Conservation (phyloP, 2,329 filamentous ascomycete genomes). For the Fusarium scirpi region DNA sequence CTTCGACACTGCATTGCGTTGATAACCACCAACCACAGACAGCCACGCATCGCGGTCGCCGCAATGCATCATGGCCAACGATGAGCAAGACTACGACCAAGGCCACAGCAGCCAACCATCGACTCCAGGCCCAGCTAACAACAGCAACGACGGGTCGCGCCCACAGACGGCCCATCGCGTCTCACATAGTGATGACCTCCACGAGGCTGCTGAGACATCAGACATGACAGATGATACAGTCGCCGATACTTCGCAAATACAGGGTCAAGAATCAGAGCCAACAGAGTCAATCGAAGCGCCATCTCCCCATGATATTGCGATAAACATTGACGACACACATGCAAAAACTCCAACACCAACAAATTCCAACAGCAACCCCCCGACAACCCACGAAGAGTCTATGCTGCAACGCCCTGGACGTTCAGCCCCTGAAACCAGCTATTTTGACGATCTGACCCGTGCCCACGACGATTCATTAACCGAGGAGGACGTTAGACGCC, state of each 20-base stretch:
- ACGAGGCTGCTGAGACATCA: conserved; percentile 34
- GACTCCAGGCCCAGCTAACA: conserved; percentile 31
- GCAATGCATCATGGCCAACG: conserved; percentile 55
- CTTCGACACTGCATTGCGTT: conserved; percentile 18
- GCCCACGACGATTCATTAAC: conserved; percentile 61
- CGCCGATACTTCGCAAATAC: conserved; percentile 24
- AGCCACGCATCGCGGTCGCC: conserved; percentile 32
- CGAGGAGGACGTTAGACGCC: conserved; percentile 65
- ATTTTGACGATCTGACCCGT: conserved; percentile 55
- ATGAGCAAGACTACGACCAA: conserved; percentile 45
- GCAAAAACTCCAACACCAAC: conserved; percentile 17
- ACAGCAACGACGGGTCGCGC: conserved; percentile 32
- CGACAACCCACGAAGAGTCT: conserved; percentile 32
- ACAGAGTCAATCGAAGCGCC: conserved; percentile 26
- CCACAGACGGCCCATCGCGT: conserved; percentile 46
- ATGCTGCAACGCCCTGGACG: conserved; percentile 34
- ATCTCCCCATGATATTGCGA: conserved; percentile 32
- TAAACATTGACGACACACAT: conserved; percentile 30
- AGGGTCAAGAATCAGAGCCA: neutral
- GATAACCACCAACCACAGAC: conserved; percentile 19
- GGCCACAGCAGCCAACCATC: conserved; percentile 29
- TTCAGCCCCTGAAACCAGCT: conserved; percentile 55
- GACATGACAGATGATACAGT: conserved; percentile 31
- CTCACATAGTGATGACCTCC: conserved; percentile 27
- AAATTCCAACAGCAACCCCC: conserved; percentile 8